phyloP scores from a whole-genome alignment of 495 filamentous ascomycete species.

The Xylaria castorea region DNA sequence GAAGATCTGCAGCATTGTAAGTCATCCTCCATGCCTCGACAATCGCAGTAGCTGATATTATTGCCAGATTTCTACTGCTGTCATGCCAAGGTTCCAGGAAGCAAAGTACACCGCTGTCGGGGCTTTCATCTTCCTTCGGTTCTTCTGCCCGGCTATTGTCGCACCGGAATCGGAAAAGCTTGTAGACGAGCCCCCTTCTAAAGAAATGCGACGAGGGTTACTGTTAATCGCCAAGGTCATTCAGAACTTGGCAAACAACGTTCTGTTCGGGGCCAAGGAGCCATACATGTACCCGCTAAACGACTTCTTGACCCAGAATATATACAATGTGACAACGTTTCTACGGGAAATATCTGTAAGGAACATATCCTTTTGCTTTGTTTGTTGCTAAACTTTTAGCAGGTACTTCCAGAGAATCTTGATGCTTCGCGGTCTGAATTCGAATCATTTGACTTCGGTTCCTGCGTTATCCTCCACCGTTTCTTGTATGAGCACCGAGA shows the following conservation, averaged over 20 bases:
- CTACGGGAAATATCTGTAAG: slow-evolving; percentile 66
- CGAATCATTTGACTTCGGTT: slow-evolving; percentile 71
- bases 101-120: slow-evolving; percentile 75
- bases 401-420: slow-evolving; percentile 49
- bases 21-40: slow-evolving; percentile 25
- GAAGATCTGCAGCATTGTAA: slow-evolving; percentile 67
- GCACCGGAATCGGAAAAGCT: slow-evolving; percentile 70
- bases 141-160: slow-evolving; percentile 74
- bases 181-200: slow-evolving; percentile 61
- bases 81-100: slow-evolving; percentile 65
- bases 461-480: slow-evolving; percentile 67
- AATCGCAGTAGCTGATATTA: slow-evolving; percentile 12
- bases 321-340: slow-evolving; percentile 67
- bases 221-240: slow-evolving; percentile 72
- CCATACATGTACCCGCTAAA: slow-evolving; percentile 73
- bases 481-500: slow-evolving; percentile 75
- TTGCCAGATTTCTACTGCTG: slow-evolving; percentile 60
- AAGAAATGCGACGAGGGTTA: slow-evolving; percentile 69
- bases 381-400: slow-evolving; percentile 21
- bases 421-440: slow-evolving; percentile 40
- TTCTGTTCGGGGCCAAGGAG: slow-evolving; percentile 73
- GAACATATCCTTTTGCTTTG: neutral
- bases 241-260: slow-evolving; percentile 73
- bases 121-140: slow-evolving; percentile 71
- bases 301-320: slow-evolving; percentile 68